Evolutionary conservation across 108 stramenopile species (phyloP).

Genomic region (Nitzschia sp.): DNA sequence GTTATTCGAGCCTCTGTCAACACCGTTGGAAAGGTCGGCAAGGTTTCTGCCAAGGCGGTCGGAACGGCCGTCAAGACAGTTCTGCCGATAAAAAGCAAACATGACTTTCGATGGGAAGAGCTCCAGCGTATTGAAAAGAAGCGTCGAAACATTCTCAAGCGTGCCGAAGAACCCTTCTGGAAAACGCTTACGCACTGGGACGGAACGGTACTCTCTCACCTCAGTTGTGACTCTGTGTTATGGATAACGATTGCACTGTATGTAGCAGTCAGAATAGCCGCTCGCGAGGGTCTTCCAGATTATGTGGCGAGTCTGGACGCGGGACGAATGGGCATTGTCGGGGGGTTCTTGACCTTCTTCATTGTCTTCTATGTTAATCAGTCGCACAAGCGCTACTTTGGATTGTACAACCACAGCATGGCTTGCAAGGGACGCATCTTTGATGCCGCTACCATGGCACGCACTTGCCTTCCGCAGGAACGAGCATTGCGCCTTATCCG

Average conservation of each 20-base stretch:
- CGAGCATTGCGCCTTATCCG: conserved; percentile 39
- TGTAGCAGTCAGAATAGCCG: conserved; percentile 28
- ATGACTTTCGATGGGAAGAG: conserved; percentile 24
- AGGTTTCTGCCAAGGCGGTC: background rate
- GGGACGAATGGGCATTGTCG: conserved; percentile 32
- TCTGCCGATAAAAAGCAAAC: background rate
- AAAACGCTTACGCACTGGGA: conserved; percentile 18
- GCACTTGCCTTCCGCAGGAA: conserved; percentile 34
- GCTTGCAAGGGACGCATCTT: conserved; percentile 47
- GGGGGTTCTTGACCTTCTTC: conserved; percentile 57
- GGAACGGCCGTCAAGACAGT: background rate
- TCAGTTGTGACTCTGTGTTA: conserved; percentile 32
- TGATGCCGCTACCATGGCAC: conserved; percentile 44
- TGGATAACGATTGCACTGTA: conserved; percentile 47
- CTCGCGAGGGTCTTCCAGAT: conserved; percentile 21
- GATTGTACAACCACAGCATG: conserved; percentile 40
- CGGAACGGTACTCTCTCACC: conserved; percentile 28
- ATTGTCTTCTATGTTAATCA: conserved; percentile 55
- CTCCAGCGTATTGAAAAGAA: conserved; percentile 26
- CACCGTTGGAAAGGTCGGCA: background rate
- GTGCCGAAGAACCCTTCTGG: conserved; percentile 24
- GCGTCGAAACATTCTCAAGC: conserved; percentile 24
- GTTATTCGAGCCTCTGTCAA: background rate
- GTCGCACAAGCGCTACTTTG: conserved; percentile 43
- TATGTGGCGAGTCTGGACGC: conserved; percentile 5